Conservation (phyloP, 192 early-diverging fungal genomes). For the Lunasporangiospora selenospora region DNA sequence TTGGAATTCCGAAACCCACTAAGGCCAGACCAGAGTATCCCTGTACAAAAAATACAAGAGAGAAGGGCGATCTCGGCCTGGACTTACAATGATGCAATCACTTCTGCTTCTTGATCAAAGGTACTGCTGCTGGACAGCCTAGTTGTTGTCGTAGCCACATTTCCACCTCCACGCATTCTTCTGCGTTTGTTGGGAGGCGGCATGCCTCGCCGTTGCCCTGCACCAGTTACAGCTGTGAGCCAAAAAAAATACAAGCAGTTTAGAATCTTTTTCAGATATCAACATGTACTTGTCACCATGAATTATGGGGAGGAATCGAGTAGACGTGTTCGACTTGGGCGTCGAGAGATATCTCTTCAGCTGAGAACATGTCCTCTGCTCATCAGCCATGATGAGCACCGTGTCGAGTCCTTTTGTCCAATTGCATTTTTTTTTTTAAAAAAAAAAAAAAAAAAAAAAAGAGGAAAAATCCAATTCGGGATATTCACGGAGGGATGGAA, state of each 20-base stretch:
- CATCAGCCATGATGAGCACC: conserved; percentile 77
- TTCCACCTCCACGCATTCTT: conserved; percentile 46
- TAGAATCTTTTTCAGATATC: background rate
- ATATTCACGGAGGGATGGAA: background rate
- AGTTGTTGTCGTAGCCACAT: conserved; percentile 11
- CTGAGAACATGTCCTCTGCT: conserved; percentile 68
- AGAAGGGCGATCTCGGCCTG: too few species aligned
- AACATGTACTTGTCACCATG: background rate
- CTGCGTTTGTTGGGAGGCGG: conserved; percentile 57
- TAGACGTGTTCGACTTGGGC: conserved; percentile 12
- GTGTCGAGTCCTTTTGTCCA: conserved; percentile 49
- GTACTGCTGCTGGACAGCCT: conserved; percentile 9
- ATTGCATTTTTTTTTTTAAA: conserved; percentile 41
- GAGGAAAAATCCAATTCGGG: background rate
- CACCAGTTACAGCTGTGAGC: background rate
- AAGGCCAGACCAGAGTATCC: too few species aligned
- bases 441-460: background rate
- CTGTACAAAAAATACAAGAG: too few species aligned
- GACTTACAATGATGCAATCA: conserved; percentile 51
- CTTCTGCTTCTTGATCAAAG: conserved; percentile 49
- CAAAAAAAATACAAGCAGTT: background rate
- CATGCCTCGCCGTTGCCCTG: conserved; percentile 9
- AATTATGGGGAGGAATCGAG: conserved; percentile 1
- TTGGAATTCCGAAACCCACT: too few species aligned
- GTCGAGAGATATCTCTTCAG: conserved; percentile 62